Percentiles rank a stretch among this genome's conserved stretches.
These are phyloP conservation scores for Torulaspora gathmanii DNA, from an alignment of 805 yeast genomes.

Conservation along the genomic window DNA sequence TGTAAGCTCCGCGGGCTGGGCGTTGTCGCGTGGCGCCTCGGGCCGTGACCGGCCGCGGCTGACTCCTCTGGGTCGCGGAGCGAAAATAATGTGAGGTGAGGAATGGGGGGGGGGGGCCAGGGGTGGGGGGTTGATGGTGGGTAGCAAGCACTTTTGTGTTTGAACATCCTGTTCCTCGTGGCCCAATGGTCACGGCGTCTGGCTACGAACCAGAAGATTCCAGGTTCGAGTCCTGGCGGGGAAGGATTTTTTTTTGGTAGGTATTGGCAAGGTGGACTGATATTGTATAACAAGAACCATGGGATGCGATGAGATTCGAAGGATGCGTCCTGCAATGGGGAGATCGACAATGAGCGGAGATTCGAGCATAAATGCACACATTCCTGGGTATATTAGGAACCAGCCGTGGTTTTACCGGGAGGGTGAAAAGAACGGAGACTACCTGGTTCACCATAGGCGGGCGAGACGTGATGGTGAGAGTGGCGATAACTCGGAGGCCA, in stretches of 20 bases:
- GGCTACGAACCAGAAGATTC: constrained; percentile 57
- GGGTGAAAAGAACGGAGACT: constrained; percentile 36
- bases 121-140: not conserved
- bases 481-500: constrained; percentile 47
- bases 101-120: not conserved
- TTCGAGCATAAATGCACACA: constrained; percentile 20
- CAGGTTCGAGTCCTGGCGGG: constrained; percentile 56
- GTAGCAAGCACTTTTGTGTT: not conserved
- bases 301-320: too few relatives aligned
- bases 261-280: too few relatives aligned
- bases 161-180: constrained; percentile 54
- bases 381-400: constrained; percentile 32
- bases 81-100: too few relatives aligned
- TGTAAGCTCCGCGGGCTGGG: too few relatives aligned
- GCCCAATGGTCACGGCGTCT: constrained; percentile 75
- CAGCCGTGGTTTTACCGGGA: constrained; percentile 35
- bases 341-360: not conserved
- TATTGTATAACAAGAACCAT: too few relatives aligned
- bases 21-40: too few relatives aligned
- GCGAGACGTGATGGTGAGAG: constrained; percentile 36
- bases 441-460: constrained; percentile 54
- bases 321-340: too few relatives aligned
- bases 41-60: too few relatives aligned
- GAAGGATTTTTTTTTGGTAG: constrained; percentile 31
- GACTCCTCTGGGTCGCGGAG: too few relatives aligned